Conservation (phyloP, 495 filamentous ascomycete species). For the Thozetella sp. region DNA sequence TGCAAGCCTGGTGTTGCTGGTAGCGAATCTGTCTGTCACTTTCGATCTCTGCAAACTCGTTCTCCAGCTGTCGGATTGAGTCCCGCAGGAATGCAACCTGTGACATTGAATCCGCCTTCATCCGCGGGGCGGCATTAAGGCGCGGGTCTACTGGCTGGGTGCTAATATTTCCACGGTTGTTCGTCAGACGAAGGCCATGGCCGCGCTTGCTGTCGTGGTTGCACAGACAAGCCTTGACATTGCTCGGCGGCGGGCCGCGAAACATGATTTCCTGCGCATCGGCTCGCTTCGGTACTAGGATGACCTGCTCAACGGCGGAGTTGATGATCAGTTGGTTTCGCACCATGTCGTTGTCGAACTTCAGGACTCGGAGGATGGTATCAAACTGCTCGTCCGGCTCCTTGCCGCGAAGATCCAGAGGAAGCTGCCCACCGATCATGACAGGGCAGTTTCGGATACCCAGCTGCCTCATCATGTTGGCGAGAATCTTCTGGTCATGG, state of each 20-base stretch:
- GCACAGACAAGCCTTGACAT: conserved; percentile 73
- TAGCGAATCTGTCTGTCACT: conserved; percentile 47
- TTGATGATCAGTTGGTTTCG: conserved; percentile 83
- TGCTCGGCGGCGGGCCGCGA: conserved; percentile 57
- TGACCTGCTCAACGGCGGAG: conserved; percentile 78
- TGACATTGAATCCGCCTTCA: conserved; percentile 76
- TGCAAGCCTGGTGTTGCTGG: conserved; percentile 56
- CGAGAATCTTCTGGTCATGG: conserved; percentile 65
- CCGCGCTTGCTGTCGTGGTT: conserved; percentile 59
- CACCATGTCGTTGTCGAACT: conserved; percentile 80
- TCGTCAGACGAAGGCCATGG: conserved; percentile 65
- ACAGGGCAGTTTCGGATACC: conserved; percentile 58
- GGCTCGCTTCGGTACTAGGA: conserved; percentile 68
- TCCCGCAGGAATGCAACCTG: conserved; percentile 60
- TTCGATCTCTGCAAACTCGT: conserved; percentile 36
- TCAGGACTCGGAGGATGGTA: conserved; percentile 77
- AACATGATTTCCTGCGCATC: conserved; percentile 74
- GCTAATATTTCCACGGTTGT: conserved; percentile 42
- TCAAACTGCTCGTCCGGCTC: conserved; percentile 75
- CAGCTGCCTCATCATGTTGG: conserved; percentile 59
- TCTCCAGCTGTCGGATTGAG: conserved; percentile 38
- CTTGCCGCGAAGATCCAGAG: conserved; percentile 62
- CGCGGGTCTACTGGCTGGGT: conserved; percentile 30
- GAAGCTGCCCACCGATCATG: conserved; percentile 61
- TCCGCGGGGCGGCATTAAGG: conserved; percentile 54